phyloP scores from a whole-genome alignment of 2,329 filamentous ascomycete genomes.

The Fusarium coffeatum region DNA sequence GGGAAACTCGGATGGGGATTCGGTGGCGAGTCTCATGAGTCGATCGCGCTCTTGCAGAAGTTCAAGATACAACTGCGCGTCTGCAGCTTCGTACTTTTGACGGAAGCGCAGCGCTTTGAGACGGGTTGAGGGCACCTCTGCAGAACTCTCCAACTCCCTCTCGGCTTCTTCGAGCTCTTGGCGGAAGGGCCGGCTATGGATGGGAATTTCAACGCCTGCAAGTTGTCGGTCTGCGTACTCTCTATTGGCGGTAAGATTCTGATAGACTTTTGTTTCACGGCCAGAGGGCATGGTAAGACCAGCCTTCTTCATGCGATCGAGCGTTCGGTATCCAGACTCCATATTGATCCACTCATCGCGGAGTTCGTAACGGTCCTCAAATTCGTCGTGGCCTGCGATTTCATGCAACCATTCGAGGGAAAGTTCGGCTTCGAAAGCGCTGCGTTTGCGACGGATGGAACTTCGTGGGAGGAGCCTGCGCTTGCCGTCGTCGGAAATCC shows the following conservation, averaged over 20 bases:
- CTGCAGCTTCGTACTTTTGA: conserved; percentile 38
- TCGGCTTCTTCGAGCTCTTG: conserved; percentile 57
- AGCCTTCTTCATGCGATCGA: conserved; percentile 60
- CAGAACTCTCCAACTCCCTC: conserved; percentile 36
- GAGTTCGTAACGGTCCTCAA: conserved; percentile 47
- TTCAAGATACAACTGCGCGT: conserved; percentile 44
- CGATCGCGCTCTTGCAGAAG: conserved; percentile 52
- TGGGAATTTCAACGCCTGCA: conserved; percentile 47
- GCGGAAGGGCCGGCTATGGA: conserved; percentile 55
- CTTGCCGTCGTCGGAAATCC: conserved; percentile 73
- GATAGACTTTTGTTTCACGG: conserved; percentile 54
- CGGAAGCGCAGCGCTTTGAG: conserved; percentile 48
- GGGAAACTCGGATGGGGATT: conserved; percentile 43
- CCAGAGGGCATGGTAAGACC: conserved; percentile 58
- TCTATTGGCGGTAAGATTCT: conserved; percentile 40
- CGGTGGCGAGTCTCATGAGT: conserved; percentile 32
- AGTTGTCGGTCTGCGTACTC: conserved; percentile 41
- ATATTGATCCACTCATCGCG: conserved; percentile 63
- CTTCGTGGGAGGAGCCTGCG: conserved; percentile 68
- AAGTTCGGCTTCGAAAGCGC: conserved; percentile 70
- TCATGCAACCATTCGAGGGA: conserved; percentile 69
- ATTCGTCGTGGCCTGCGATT: conserved; percentile 60
- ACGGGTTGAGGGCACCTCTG: conserved; percentile 21
- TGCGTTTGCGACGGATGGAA: conserved; percentile 65
- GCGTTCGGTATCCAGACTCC: conserved; percentile 55